Conservation (phyloP, 129 eudicot species). For the Lactuca saligna region DNA sequence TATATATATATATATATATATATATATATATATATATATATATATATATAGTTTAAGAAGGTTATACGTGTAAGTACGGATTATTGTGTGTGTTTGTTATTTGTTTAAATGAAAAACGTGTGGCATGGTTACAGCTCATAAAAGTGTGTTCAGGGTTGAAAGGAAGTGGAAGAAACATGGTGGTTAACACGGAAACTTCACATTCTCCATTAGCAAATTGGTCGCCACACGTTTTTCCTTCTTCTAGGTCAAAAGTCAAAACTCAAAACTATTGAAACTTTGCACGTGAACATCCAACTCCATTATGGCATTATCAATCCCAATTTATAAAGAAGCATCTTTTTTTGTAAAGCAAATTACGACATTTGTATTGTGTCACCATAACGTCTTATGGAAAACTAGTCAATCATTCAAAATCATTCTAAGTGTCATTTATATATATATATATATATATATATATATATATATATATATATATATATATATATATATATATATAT, state of each 20-base stretch:
- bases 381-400: neutral
- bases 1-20: neutral
- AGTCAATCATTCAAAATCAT: neutral
- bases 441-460: too few relatives aligned
- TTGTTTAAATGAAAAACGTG: constrained; percentile 22
- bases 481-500: too few relatives aligned
- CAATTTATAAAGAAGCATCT: neutral
- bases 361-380: neutral
- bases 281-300: constrained; percentile 35
- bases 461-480: too few relatives aligned
- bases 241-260: constrained; percentile 33
- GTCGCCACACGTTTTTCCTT: constrained; percentile 37
- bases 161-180: constrained; percentile 37
- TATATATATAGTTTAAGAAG: too few relatives aligned
- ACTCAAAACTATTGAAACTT: constrained; percentile 14
- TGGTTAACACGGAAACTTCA: constrained; percentile 27
- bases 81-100: neutral
- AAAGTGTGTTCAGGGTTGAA: constrained; percentile 8
- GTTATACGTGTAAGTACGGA: constrained; percentile 17
- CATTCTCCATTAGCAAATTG: constrained; percentile 12
- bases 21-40: neutral
- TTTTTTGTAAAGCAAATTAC: neutral
- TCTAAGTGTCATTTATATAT: too few relatives aligned
- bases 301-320: constrained; percentile 7
- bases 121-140: constrained; percentile 30